Conservation (phyloP, 176 grass and related monocot genomes). For the Ampelocalamus luodianensis region DNA sequence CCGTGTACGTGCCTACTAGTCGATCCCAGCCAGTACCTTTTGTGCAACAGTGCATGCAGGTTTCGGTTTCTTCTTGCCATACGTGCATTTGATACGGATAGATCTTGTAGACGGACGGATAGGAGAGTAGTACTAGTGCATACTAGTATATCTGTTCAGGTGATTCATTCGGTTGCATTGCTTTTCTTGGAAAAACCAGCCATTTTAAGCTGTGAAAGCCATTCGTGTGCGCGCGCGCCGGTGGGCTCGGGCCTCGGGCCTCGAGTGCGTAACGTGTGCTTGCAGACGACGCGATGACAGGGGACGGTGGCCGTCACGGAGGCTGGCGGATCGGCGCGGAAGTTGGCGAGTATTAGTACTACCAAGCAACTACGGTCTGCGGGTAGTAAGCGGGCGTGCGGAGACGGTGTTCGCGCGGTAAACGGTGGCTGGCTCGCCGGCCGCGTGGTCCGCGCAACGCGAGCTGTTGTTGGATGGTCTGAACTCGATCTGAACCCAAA, state of each 20-base stretch:
- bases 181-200: not conserved
- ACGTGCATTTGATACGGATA: not conserved
- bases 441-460: too few species aligned
- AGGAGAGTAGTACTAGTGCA: not conserved
- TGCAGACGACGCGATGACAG: slow-evolving; percentile 12
- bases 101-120: not conserved
- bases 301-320: slow-evolving; percentile 12
- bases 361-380: too few species aligned
- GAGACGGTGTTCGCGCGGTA: too few species aligned
- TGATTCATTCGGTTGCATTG: not conserved
- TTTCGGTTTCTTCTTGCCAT: not conserved
- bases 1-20: not conserved
- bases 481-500: too few species aligned
- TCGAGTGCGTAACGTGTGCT: not conserved
- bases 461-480: too few species aligned
- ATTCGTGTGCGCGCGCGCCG: not conserved
- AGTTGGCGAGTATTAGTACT: too few species aligned
- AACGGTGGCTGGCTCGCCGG: too few species aligned
- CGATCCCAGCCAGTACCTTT: not conserved
- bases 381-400: too few species aligned
- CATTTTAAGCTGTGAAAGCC: not conserved
- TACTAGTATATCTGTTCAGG: not conserved
- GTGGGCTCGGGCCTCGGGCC: slow-evolving; percentile 6
- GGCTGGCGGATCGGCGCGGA: not conserved
- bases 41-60: not conserved